Evolutionary conservation across 2,329 filamentous ascomycete species (phyloP).

Genomic region (Cladosporium phlei): DNA sequence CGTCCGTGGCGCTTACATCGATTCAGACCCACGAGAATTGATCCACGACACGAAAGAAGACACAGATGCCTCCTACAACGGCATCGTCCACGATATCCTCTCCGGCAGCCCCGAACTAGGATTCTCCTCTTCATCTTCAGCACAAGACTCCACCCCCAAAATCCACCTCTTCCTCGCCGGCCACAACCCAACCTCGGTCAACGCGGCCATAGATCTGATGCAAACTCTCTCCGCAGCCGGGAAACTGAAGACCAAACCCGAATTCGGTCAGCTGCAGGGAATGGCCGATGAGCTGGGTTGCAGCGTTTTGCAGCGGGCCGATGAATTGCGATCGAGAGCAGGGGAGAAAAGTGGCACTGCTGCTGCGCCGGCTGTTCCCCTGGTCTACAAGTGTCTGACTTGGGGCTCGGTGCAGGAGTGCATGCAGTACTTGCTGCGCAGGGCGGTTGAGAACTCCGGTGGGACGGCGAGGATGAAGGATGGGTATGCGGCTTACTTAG

Average conservation of each 20-base stretch:
- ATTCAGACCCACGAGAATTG: conserved; percentile 44
- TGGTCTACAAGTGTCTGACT: conserved; percentile 52
- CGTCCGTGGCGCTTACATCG: conserved; percentile 54
- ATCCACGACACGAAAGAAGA: conserved; percentile 51
- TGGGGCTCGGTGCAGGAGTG: conserved; percentile 65
- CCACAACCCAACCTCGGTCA: conserved; percentile 72
- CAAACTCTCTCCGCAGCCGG: conserved; percentile 39
- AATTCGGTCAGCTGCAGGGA: conserved; percentile 79
- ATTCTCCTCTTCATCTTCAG: too few relatives aligned
- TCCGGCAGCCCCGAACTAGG: conserved; percentile 24
- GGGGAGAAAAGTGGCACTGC: not conserved
- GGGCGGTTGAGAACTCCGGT: conserved; percentile 58
- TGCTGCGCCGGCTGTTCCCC: conserved; percentile 18
- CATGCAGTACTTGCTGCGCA: conserved; percentile 64
- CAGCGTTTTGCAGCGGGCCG: conserved; percentile 42
- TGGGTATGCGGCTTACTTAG: conserved; percentile 10
- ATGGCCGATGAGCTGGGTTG: conserved; percentile 91
- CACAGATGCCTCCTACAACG: conserved; percentile 63
- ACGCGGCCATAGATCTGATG: conserved; percentile 47
- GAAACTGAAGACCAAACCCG: conserved; percentile 43
- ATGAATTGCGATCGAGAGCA: conserved; percentile 34
- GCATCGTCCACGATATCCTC: conserved; percentile 63
- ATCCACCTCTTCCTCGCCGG: conserved; percentile 68
- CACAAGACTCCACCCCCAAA: conserved; percentile 35
- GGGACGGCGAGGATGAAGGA: conserved; percentile 47